A percentile compares a stretch with the other conserved stretches of the same genome.
phyloP scores from a whole-genome alignment of 129 eudicot genomes.

The Escallonia herrerae region DNA sequence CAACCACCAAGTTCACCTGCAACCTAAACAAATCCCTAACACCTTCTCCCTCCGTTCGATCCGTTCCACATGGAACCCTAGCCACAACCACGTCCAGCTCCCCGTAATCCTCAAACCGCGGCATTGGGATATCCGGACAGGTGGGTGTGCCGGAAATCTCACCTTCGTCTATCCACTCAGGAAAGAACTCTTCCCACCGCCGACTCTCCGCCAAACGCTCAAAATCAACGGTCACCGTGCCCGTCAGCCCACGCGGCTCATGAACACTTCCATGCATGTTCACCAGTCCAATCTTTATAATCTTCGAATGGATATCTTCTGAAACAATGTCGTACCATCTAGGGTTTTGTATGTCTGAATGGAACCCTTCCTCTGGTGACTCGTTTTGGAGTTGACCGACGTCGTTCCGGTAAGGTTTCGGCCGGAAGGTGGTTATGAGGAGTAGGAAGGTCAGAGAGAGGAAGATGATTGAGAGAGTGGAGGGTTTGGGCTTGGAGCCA shows the following conservation, averaged over 20 bases:
- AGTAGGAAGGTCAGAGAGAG: slow-evolving; percentile 31
- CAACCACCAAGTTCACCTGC: slow-evolving; percentile 69
- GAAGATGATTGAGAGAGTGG: slow-evolving; percentile 19
- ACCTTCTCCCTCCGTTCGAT: slow-evolving; percentile 12
- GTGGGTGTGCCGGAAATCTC: slow-evolving; percentile 18
- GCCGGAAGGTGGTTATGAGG: slow-evolving; percentile 20
- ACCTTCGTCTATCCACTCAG: slow-evolving; percentile 57
- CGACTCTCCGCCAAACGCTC: slow-evolving; percentile 13
- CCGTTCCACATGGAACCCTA: slow-evolving; percentile 26
- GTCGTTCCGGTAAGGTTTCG: slow-evolving; percentile 1
- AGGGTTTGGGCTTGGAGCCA: slow-evolving; percentile 21
- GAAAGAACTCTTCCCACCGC: slow-evolving; percentile 54
- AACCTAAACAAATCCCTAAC: slow-evolving; percentile 50
- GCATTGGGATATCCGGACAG: slow-evolving; percentile 68
- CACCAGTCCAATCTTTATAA: slow-evolving; percentile 33
- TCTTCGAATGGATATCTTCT: slow-evolving; percentile 3
- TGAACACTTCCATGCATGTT: slow-evolving; percentile 17
- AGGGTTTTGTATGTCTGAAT: slow-evolving; percentile 9
- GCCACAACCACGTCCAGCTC: slow-evolving; percentile 61
- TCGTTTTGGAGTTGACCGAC: neutral
- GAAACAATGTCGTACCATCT: slow-evolving; percentile 23
- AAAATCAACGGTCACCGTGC: slow-evolving; percentile 30
- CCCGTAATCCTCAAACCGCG: slow-evolving; percentile 15
- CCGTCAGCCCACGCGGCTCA: neutral
- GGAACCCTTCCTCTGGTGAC: neutral